phyloP scores from a whole-genome alignment of 805 yeast species.

The Saturnispora diversa region DNA sequence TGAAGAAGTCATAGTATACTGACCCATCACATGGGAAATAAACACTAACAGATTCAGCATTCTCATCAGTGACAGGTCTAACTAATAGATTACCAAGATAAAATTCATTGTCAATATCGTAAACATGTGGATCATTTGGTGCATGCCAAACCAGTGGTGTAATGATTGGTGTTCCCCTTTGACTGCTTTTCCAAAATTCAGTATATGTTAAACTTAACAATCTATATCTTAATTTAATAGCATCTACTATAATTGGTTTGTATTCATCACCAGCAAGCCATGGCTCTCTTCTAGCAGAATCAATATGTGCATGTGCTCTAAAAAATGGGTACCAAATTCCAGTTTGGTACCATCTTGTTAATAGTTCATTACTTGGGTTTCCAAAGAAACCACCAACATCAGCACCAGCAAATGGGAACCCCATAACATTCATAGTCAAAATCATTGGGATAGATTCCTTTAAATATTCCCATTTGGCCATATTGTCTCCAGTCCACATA shows the following conservation, averaged over 20 bases:
- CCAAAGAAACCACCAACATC: slow-evolving; percentile 98
- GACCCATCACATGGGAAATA: slow-evolving; percentile 47
- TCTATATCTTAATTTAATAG: slow-evolving; percentile 64
- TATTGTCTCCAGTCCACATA: slow-evolving; percentile 97
- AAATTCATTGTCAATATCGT: slow-evolving; percentile 73
- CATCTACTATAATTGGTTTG: slow-evolving; percentile 55
- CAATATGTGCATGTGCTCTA: slow-evolving; percentile 95
- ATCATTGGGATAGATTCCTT: slow-evolving; percentile 80
- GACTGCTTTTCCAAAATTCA: slow-evolving; percentile 56
- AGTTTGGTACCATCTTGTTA: slow-evolving; percentile 91
- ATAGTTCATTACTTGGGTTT: slow-evolving; percentile 71
- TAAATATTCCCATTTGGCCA: slow-evolving; percentile 86
- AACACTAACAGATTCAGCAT: slow-evolving; percentile 33
- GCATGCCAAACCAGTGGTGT: slow-evolving; percentile 56
- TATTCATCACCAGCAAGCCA: slow-evolving; percentile 76
- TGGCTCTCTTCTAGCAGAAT: slow-evolving; percentile 87
- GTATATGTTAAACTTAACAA: slow-evolving; percentile 78
- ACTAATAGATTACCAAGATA: slow-evolving; percentile 66
- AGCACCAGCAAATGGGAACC: slow-evolving; percentile 90
- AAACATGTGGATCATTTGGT: slow-evolving; percentile 40
- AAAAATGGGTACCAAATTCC: slow-evolving; percentile 96
- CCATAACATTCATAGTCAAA: slow-evolving; percentile 69
- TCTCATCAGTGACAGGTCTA: slow-evolving; percentile 67
- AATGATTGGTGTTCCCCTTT: slow-evolving; percentile 60
- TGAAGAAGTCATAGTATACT: slow-evolving; percentile 46